A percentile compares a stretch with the other conserved stretches of the same genome.
phyloP scores from a whole-genome alignment of 225 moss, liverwort and hornwort species.

The Polytrichum formosum region DNA sequence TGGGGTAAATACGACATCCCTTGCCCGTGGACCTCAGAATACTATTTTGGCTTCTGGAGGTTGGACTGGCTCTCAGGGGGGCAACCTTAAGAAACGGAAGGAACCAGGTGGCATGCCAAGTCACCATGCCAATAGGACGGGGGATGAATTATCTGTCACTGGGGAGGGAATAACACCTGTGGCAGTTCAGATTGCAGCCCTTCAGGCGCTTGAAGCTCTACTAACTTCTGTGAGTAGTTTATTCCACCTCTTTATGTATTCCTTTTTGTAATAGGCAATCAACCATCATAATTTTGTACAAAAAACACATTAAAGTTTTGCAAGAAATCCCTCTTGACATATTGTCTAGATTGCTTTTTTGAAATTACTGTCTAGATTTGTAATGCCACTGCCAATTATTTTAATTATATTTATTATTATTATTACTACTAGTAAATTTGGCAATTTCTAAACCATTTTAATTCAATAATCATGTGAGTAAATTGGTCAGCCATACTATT shows the following conservation, averaged over 20 bases:
- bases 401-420: too few species aligned
- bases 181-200: constrained; percentile 83
- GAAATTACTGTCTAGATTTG: too few species aligned
- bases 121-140: constrained; percentile 46
- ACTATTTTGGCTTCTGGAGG: constrained; percentile 42
- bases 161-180: constrained; percentile 46
- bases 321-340: too few species aligned
- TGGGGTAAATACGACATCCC: constrained; percentile 37
- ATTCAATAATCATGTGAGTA: too few species aligned
- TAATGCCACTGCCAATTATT: too few species aligned
- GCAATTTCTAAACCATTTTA: too few species aligned
- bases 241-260: not conserved
- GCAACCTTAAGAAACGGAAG: constrained; percentile 72
- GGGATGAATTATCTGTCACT: constrained; percentile 32
- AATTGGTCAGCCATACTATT: too few species aligned
- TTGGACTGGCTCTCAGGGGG: constrained; percentile 46
- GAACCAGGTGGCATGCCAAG: constrained; percentile 66
- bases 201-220: constrained; percentile 83
- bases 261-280: too few species aligned
- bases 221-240: constrained; percentile 73
- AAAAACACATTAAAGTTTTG: too few species aligned
- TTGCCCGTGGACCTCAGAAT: constrained; percentile 30
- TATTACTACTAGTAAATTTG: too few species aligned
- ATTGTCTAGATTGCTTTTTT: too few species aligned
- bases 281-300: too few species aligned